These are phyloP conservation scores for Agrostemma githago DNA, from an alignment of 148 eudicot species.

Conservation along the genomic window DNA sequence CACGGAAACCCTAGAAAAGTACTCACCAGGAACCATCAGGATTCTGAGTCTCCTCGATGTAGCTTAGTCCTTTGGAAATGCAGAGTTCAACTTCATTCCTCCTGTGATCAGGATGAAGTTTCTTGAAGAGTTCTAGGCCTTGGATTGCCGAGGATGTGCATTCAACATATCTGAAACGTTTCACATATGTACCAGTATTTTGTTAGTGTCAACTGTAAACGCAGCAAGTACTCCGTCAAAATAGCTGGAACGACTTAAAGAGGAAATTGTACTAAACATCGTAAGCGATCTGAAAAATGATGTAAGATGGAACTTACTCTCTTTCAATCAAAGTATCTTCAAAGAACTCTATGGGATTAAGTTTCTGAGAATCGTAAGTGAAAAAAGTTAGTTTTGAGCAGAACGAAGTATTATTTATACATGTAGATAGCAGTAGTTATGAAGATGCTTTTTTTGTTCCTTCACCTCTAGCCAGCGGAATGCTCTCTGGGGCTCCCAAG, in stretches of 20 bases:
- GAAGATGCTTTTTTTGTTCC: neutral
- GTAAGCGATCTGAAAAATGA: neutral
- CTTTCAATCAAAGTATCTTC: conserved; percentile 52
- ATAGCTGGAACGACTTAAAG: neutral
- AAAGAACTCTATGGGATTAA: conserved; percentile 57
- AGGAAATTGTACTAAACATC: neutral
- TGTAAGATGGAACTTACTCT: conserved; percentile 36
- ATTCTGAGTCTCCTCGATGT: conserved; percentile 40
- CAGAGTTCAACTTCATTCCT: conserved; percentile 35
- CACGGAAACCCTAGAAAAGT: neutral
- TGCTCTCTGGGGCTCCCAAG: conserved; percentile 53
- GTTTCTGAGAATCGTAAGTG: conserved; percentile 35
- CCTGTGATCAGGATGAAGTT: conserved; percentile 37
- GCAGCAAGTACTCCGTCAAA: neutral
- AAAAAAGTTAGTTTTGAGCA: neutral
- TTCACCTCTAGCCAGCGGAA: conserved; percentile 51
- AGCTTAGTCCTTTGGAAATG: conserved; percentile 33
- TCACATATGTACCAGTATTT: neutral
- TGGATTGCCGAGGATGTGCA: conserved; percentile 48
- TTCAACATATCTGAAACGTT: conserved; percentile 32
- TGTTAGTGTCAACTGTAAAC: neutral
- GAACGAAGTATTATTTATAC: too few species aligned
- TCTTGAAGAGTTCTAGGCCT: conserved; percentile 34
- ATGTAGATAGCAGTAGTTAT: neutral
- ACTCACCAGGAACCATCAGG: conserved; percentile 49